Evolutionary conservation across 2,329 filamentous ascomycete genomes (phyloP).

Genomic region (Penicillium sumatraense): DNA sequence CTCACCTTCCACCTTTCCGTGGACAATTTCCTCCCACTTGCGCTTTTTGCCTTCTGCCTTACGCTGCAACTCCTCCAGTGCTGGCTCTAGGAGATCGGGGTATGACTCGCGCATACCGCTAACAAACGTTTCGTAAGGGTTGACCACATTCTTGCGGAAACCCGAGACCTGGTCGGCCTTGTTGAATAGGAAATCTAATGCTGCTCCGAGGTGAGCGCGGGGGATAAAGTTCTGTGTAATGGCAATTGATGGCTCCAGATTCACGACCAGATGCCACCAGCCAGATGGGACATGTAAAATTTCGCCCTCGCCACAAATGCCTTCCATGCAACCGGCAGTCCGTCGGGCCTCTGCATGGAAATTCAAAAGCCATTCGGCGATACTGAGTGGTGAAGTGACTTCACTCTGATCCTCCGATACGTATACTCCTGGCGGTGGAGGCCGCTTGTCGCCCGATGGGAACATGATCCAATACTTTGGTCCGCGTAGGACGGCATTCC

Average conservation of each 20-base stretch:
- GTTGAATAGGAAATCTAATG: conserved; percentile 78
- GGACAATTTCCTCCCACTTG: conserved; percentile 83
- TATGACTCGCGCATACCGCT: conserved; percentile 66
- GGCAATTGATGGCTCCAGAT: conserved; percentile 81
- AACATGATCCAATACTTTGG: conserved; percentile 99
- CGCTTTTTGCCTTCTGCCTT: conserved; percentile 71
- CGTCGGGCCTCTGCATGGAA: conserved; percentile 84
- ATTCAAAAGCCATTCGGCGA: conserved; percentile 92
- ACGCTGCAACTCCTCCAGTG: conserved; percentile 67
- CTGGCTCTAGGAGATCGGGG: conserved; percentile 70
- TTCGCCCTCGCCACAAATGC: conserved; percentile 81
- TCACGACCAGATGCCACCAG: conserved; percentile 97
- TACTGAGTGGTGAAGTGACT: conserved; percentile 90
- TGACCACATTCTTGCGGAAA: conserved; percentile 71
- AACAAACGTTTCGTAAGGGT: conserved; percentile 77
- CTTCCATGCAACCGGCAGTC: conserved; percentile 79
- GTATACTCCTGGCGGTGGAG: conserved; percentile 83
- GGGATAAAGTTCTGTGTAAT: conserved; percentile 97
- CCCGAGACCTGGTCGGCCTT: conserved; percentile 86
- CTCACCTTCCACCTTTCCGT: conserved; percentile 51
- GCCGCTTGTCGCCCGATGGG: conserved; percentile 65
- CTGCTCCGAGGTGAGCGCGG: conserved; percentile 70
- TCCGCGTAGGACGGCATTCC: conserved; percentile 91
- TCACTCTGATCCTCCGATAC: conserved; percentile 89
- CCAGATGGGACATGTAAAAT: conserved; percentile 90